Percentiles rank a stretch among this genome's conserved stretches.
Conservation (phyloP, 2,329 filamentous ascomycete species). For the Aspergillus sp. region DNA sequence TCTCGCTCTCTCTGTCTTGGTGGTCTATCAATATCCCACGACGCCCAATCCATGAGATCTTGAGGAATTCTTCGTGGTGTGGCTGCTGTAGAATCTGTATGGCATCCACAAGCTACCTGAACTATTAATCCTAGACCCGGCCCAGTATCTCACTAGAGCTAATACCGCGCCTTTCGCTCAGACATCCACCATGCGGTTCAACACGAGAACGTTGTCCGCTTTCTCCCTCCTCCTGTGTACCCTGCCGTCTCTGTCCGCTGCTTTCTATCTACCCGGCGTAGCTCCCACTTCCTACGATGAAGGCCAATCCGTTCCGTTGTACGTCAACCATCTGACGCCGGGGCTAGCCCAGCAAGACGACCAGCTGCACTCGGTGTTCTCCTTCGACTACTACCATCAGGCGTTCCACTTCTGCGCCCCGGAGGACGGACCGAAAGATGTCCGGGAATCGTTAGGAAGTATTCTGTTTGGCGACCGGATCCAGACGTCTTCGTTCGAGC, state of each 20-base stretch:
- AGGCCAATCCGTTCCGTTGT: constrained; percentile 77
- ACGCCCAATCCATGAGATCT: constrained; percentile 9
- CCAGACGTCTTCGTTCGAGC: constrained; percentile 89
- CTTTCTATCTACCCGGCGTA: constrained; percentile 95
- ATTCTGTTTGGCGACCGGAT: constrained; percentile 97
- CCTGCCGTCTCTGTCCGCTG: constrained; percentile 48
- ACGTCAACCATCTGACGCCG: constrained; percentile 90
- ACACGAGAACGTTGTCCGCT: constrained; percentile 29
- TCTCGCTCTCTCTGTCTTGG: not conserved
- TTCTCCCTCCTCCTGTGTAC: constrained; percentile 28
- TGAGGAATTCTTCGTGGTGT: constrained; percentile 11
- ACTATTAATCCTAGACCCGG: constrained; percentile 9
- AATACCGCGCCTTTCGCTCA: constrained; percentile 14
- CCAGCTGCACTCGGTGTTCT: constrained; percentile 85
- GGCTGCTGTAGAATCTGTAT: constrained; percentile 22
- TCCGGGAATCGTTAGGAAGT: constrained; percentile 88
- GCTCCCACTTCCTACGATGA: constrained; percentile 87
- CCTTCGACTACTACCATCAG: constrained; percentile 93
- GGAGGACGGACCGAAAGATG: constrained; percentile 70
- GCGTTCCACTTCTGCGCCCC: constrained; percentile 87
- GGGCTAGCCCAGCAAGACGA: constrained; percentile 74
- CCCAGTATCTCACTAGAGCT: constrained; percentile 14
- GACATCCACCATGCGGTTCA: constrained; percentile 37
- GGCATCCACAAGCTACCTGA: constrained; percentile 6
- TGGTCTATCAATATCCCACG: not conserved